Percentiles rank a stretch among this genome's conserved stretches.
Evolutionary conservation across 768 basidiomycete genomes (phyloP).

Genomic region (Mycena maculata): DNA sequence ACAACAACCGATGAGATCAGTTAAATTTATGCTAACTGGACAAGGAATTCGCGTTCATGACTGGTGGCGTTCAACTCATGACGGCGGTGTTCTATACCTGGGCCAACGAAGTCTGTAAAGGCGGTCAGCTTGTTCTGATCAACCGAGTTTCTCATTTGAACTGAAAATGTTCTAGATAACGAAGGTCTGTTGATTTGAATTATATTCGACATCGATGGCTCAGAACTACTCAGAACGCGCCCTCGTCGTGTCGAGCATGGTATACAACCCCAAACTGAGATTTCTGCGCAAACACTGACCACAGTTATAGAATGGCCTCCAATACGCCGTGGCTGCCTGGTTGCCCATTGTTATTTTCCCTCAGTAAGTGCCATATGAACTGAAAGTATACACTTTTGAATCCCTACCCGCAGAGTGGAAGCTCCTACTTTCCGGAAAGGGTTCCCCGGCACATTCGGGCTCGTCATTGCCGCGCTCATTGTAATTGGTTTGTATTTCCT

Average conservation of each 20-base stretch:
- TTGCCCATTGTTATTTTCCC: conserved; percentile 43
- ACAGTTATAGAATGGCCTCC: conserved; percentile 34
- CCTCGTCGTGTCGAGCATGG: conserved; percentile 40
- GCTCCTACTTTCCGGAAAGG: conserved; percentile 37
- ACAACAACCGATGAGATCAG: no score
- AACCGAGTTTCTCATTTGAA: not conserved
- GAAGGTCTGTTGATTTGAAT: conserved; percentile 28
- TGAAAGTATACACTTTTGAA: not conserved
- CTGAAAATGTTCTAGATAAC: conserved; percentile 27
- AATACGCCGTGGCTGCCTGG: conserved; percentile 42
- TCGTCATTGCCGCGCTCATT: conserved; percentile 39
- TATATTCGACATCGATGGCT: not conserved
- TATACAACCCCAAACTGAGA: not conserved
- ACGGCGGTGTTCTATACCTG: conserved; percentile 43
- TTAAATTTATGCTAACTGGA: not conserved
- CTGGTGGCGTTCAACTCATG: conserved; percentile 42
- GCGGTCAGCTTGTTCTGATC: not conserved
- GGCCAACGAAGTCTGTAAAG: conserved; percentile 39
- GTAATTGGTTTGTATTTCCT: conserved; percentile 31
- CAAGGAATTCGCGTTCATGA: conserved; percentile 40
- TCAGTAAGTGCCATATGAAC: conserved; percentile 31
- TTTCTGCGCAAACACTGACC: not conserved
- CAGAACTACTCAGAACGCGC: conserved; percentile 35
- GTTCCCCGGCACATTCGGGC: conserved; percentile 41
- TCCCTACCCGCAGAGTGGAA: conserved; percentile 8